Evolutionary conservation across 139 green algal species (phyloP).

Genomic region (Tetratostichococcus sp.): DNA sequence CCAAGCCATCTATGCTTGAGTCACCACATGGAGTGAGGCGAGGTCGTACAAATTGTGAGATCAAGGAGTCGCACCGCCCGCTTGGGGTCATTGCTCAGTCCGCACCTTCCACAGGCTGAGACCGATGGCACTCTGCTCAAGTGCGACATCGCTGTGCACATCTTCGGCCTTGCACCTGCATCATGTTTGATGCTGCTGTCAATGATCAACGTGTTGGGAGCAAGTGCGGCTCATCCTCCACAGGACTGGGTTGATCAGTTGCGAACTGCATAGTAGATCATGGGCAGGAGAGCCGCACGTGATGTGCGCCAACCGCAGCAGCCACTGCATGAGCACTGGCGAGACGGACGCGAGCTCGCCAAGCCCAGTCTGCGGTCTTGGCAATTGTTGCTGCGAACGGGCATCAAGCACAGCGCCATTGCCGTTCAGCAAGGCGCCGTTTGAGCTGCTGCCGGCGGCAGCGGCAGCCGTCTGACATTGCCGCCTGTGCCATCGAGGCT

Average conservation of each 20-base stretch:
- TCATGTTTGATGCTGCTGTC: no score
- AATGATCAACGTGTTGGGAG: no score
- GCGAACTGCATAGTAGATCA: not conserved
- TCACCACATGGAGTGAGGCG: no score
- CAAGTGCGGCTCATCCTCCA: no score
- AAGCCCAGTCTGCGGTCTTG: slow-evolving; percentile 57
- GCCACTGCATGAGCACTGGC: slow-evolving; percentile 59
- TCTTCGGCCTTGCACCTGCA: slow-evolving; percentile 14
- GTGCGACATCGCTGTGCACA: slow-evolving; percentile 39
- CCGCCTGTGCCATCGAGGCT: no score
- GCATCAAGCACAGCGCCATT: not conserved
- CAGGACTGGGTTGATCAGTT: not conserved
- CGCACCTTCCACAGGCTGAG: slow-evolving; percentile 47
- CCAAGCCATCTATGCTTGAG: no score
- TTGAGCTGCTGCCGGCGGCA: not conserved
- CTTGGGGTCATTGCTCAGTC: not conserved
- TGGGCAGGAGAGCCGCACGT: no score
- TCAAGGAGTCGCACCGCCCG: no score
- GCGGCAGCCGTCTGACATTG: not conserved
- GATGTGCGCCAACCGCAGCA: slow-evolving; percentile 71
- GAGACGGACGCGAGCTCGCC: slow-evolving; percentile 67
- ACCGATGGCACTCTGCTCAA: slow-evolving; percentile 44
- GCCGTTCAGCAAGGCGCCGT: not conserved
- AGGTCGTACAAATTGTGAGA: no score
- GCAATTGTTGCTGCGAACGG: slow-evolving; percentile 7